These are phyloP conservation scores for Dothideomycetes sp. DNA, from an alignment of 2,329 filamentous ascomycete genomes.

Conservation along the genomic window DNA sequence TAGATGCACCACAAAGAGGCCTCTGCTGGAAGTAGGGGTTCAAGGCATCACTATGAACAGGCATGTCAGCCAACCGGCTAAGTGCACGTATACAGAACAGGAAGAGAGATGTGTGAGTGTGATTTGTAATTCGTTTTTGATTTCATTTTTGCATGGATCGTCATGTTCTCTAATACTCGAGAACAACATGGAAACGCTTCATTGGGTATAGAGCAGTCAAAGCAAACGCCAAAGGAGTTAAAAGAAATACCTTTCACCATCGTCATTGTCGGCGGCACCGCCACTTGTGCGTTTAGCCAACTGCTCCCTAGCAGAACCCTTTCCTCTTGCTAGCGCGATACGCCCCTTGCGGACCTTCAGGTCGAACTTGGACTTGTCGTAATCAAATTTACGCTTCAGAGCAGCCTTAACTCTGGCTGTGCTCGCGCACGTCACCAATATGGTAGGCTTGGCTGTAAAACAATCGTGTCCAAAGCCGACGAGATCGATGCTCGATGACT, in stretches of 20 bases:
- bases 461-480: conserved; percentile 62
- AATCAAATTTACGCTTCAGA: conserved; percentile 58
- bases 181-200: too few relatives aligned
- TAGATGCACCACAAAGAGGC: conserved; percentile 79
- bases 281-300: conserved; percentile 19
- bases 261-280: conserved; percentile 12
- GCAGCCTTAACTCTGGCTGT: conserved; percentile 62
- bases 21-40: conserved; percentile 71
- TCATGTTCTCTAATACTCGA: too few relatives aligned
- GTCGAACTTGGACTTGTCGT: conserved; percentile 53
- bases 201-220: conserved; percentile 6
- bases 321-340: conserved; percentile 12
- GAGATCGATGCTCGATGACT: conserved; percentile 69
- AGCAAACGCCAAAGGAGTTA: background rate
- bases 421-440: conserved; percentile 67
- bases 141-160: too few relatives aligned
- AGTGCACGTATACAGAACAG: background rate
- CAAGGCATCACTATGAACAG: conserved; percentile 1
- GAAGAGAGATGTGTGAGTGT: too few relatives aligned
- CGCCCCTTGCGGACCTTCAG: conserved; percentile 60
- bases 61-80: background rate
- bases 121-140: too few relatives aligned
- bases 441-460: conserved; percentile 57
- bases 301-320: conserved; percentile 4
- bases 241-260: conserved; percentile 10